Base-by-base conservation (phyloP, 257 asterid species). In the Forsythia viridissima region DNA sequence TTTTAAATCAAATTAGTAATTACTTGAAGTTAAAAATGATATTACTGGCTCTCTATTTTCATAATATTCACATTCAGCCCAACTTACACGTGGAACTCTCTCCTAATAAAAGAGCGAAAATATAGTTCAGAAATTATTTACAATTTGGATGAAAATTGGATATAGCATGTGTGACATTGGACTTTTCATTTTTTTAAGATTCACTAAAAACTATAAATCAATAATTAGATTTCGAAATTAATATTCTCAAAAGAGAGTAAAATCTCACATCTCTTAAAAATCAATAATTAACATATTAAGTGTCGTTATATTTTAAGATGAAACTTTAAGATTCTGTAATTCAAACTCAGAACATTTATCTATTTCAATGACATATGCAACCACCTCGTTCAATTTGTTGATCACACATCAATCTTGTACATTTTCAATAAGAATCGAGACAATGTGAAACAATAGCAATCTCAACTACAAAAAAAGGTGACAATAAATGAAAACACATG, bases 401-500 rank as follows among this genome's bases (percentile, higher is more conserved):
- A 48, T 48, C 59, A 48, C 59, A 48, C 0, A 2, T 1, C 59
- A 48, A 2, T 48, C 18, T 15, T 48, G n/a, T 48, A 13, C 20
- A 4, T 1, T n/a, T 18, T 5, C 57, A 48, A 48, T 48, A 4
- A 13, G 6, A 46, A 18, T 46, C 70, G 80, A 80, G 82, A 73
- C 78, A 82, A 55, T 74, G 83, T 82, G 76, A 80, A 80, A 70
- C 4, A 74, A 55, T 34, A 75, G 77, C 39, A 44, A 52, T 38
- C 46, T 12, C 48, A 39, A 24, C 36, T 8, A 30, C 6, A 18
- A 41, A 30, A 24, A 3, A 9, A 34, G 41, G 59, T 10, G 85
- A 76, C 66, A 74, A 85, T 88, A 86, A 89, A 87, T 88, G 86
- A 81, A 73, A 79, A 78, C 91, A 85, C 90, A 82, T 87, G 92